Evolutionary conservation across 768 basidiomycete species (phyloP).

Genomic region (Trametes cinnabarina): DNA sequence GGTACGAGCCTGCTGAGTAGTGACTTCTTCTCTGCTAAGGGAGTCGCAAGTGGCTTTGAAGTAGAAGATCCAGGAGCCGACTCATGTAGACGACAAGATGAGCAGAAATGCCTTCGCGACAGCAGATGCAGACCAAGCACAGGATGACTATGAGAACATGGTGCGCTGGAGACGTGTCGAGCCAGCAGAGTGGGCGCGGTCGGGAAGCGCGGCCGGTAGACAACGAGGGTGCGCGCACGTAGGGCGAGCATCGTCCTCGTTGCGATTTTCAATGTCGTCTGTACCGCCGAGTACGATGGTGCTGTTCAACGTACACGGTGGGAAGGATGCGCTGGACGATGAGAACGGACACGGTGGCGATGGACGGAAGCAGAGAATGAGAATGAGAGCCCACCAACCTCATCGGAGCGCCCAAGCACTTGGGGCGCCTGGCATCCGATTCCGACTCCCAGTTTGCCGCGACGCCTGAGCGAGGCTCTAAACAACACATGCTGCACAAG

Average conservation of each 20-base stretch:
- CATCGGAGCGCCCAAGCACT: no score
- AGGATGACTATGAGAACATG: background rate
- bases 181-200: constrained; percentile 5
- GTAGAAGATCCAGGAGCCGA: background rate
- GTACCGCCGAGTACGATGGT: no score
- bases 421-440: no score
- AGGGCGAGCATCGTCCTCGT: constrained; percentile 18
- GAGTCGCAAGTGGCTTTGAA: background rate
- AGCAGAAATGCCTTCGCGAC: background rate
- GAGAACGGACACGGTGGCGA: no score
- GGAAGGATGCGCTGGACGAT: no score
- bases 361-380: background rate
- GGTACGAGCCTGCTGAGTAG: constrained; percentile 19
- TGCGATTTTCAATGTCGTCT: no score
- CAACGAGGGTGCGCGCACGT: constrained; percentile 7
- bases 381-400: constrained; percentile 5
- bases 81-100: background rate
- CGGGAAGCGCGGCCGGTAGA: background rate
- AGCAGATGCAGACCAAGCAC: background rate
- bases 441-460: no score
- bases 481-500: no score
- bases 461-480: no score
- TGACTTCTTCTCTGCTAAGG: constrained; percentile 7
- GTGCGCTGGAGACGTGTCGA: constrained; percentile 15
- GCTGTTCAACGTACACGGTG: no score